Conservation (phyloP, 352 stramenopile genomes). For the Phytopythium boreale region DNA sequence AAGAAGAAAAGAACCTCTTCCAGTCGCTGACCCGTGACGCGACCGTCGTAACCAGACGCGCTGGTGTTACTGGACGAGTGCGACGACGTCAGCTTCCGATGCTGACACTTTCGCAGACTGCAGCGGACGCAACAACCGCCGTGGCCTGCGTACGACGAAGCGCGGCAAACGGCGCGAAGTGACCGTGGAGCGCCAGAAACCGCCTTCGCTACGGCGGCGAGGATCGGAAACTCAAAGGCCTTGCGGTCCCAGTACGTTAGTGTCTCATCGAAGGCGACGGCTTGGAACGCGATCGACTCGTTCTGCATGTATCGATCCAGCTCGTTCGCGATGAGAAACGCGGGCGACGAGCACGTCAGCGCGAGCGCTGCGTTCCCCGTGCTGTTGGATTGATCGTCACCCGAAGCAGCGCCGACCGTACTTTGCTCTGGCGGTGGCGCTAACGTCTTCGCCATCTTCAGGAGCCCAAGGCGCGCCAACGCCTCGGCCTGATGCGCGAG, state of each 20-base stretch:
- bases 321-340: constrained; percentile 8
- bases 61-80: not conserved
- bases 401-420: not conserved
- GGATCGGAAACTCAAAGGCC: constrained; percentile 20
- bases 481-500: not conserved
- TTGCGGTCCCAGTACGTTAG: constrained; percentile 22
- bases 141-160: not conserved
- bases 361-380: not conserved
- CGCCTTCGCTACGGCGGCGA: constrained; percentile 1
- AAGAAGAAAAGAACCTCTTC: not conserved
- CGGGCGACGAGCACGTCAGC: not conserved
- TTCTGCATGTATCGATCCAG: constrained; percentile 19
- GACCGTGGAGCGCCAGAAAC: not conserved
- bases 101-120: not conserved
- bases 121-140: not conserved
- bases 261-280: constrained; percentile 16
- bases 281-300: constrained; percentile 13
- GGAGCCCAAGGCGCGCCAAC: not conserved
- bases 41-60: too few species aligned
- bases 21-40: not conserved
- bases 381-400: not conserved
- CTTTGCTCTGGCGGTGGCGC: not conserved
- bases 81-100: not conserved
- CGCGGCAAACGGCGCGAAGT: not conserved
- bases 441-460: not conserved